Percentiles rank a stretch among this genome's conserved stretches.
phyloP scores from a whole-genome alignment of 2,329 filamentous ascomycete species.

The Ascomycota sp. region DNA sequence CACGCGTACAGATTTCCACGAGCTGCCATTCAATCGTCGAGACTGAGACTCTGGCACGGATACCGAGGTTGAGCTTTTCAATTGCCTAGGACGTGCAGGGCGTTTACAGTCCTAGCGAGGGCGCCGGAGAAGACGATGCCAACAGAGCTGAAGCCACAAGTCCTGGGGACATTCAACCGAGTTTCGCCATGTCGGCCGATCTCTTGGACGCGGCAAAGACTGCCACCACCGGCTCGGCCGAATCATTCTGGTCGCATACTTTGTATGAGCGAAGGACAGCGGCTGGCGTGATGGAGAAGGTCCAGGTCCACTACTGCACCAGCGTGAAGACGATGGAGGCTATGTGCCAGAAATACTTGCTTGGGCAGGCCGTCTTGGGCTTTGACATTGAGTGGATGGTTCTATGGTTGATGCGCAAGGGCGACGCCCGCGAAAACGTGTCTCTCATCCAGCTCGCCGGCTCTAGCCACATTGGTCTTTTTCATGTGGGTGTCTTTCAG shows the following conservation, averaged over 20 bases:
- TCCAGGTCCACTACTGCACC: conserved; percentile 61
- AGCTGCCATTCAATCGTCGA: too few species aligned
- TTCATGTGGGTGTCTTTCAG: conserved; percentile 53
- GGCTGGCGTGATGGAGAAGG: conserved; percentile 24
- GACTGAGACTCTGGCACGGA: background rate
- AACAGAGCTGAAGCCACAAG: too few species aligned
- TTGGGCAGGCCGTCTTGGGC: conserved; percentile 50
- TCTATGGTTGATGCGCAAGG: conserved; percentile 20
- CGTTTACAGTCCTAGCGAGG: too few species aligned
- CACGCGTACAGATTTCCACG: too few species aligned
- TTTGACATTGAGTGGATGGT: conserved; percentile 89
- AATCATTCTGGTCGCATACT: conserved; percentile 47
- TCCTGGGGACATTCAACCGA: conserved; percentile 5
- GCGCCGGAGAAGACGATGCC: too few species aligned
- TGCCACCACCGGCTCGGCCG: conserved; percentile 19
- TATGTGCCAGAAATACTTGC: conserved; percentile 43
- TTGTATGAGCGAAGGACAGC: conserved; percentile 37
- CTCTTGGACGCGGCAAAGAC: conserved; percentile 22
- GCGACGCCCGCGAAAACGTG: conserved; percentile 44
- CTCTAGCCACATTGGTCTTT: conserved; percentile 55
- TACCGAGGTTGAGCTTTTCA: background rate
- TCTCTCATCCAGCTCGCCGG: conserved; percentile 71
- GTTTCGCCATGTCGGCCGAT: conserved; percentile 11
- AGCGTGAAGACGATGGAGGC: conserved; percentile 45
- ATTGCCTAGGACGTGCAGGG: too few species aligned